Conservation (phyloP, 805 yeast genomes). For the Myxozyma kluyveri region DNA sequence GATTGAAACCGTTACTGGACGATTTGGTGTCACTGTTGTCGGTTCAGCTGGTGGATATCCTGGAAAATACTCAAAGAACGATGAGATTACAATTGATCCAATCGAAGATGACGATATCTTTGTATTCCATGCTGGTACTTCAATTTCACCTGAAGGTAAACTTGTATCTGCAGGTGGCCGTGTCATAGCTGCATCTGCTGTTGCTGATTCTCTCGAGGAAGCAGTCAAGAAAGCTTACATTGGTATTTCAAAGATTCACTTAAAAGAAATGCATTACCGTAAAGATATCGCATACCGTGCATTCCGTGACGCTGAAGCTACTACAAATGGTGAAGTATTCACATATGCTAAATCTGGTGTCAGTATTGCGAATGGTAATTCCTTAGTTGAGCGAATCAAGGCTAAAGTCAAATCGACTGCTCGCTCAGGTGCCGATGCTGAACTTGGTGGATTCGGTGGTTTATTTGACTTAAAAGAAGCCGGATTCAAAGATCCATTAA, state of each 20-base stretch:
- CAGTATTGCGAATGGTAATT: slow-evolving; percentile 92
- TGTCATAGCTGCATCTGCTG: slow-evolving; percentile 92
- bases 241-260: slow-evolving; percentile 75
- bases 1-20: slow-evolving; percentile 45
- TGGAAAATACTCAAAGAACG: slow-evolving; percentile 79
- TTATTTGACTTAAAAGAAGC: slow-evolving; percentile 85
- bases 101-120: slow-evolving; percentile 50
- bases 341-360: slow-evolving; percentile 97
- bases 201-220: slow-evolving; percentile 66
- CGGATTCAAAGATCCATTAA: slow-evolving; percentile 71
- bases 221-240: slow-evolving; percentile 84
- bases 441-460: slow-evolving; percentile 99
- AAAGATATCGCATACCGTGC: slow-evolving; percentile 93
- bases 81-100: slow-evolving; percentile 62
- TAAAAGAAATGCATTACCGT: slow-evolving; percentile 77
- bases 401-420: slow-evolving; percentile 86
- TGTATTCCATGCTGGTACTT: slow-evolving; percentile 97
- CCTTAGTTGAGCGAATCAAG: slow-evolving; percentile 85
- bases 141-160: slow-evolving; percentile 49
- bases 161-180: slow-evolving; percentile 91
- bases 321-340: slow-evolving; percentile 43
- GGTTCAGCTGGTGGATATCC: slow-evolving; percentile 98
- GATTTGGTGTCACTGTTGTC: slow-evolving; percentile 86
- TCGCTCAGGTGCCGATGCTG: slow-evolving; percentile 95
- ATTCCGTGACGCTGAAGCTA: slow-evolving; percentile 52